phyloP scores from a whole-genome alignment of 2,329 filamentous ascomycete genomes.

The Bipolaris victoriae region DNA sequence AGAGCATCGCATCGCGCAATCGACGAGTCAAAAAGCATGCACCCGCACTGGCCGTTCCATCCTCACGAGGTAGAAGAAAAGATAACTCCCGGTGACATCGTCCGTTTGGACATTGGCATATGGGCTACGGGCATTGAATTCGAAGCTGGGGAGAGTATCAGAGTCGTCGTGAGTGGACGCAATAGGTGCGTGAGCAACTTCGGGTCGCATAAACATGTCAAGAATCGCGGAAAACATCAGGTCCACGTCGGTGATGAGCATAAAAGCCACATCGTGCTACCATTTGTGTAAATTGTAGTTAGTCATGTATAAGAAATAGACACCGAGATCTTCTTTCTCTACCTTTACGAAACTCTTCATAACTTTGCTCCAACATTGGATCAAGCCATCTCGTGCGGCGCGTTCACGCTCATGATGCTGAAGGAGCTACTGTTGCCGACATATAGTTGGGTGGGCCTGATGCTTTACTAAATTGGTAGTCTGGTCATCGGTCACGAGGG shows the following conservation, averaged over 20 bases:
- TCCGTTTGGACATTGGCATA: conserved; percentile 7
- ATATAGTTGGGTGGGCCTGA: neutral
- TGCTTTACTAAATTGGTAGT: neutral
- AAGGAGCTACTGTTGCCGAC: neutral
- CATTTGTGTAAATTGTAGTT: neutral
- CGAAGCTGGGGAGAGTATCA: conserved; percentile 5
- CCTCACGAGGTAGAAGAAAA: neutral
- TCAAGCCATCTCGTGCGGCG: no score
- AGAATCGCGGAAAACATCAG: neutral
- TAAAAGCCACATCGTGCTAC: neutral
- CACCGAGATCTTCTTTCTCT: no score
- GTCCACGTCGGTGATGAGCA: neutral
- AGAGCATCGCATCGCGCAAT: conserved; percentile 12
- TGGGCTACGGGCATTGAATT: conserved; percentile 16
- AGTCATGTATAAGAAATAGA: neutral
- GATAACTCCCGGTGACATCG: neutral
- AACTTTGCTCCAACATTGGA: no score
- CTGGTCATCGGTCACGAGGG: neutral
- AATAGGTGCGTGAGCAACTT: neutral
- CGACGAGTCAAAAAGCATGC: neutral
- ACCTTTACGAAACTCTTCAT: no score
- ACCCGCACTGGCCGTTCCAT: neutral
- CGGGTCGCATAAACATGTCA: neutral
- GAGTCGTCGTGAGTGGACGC: neutral
- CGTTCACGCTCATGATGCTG: neutral